A percentile compares a stretch with the other conserved stretches of the same genome.
Evolutionary conservation across 768 basidiomycete genomes (phyloP).

Genomic region (Daedaleopsis nitida): DNA sequence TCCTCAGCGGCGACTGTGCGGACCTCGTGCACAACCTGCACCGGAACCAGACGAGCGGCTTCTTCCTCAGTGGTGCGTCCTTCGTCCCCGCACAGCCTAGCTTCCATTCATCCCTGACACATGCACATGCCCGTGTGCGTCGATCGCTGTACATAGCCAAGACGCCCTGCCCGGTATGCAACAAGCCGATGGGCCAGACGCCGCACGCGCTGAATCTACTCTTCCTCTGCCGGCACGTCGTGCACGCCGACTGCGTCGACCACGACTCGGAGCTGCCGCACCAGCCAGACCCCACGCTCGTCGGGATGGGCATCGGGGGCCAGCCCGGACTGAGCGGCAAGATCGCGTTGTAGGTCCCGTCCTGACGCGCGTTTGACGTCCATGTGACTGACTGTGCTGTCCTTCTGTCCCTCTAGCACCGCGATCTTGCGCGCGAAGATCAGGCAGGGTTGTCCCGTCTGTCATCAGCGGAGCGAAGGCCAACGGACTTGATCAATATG

Average conservation of each 20-base stretch:
- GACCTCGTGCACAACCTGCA: constrained; percentile 71
- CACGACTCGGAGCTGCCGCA: constrained; percentile 64
- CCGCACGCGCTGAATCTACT: constrained; percentile 66
- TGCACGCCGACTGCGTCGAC: constrained; percentile 79
- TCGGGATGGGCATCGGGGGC: constrained; percentile 44
- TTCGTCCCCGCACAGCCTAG: not conserved
- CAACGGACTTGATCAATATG: constrained; percentile 13
- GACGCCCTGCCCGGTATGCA: constrained; percentile 68
- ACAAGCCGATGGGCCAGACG: constrained; percentile 54
- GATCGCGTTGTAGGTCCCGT: constrained; percentile 72
- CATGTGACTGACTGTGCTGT: constrained; percentile 10
- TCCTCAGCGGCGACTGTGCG: constrained; percentile 81
- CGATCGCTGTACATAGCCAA: constrained; percentile 50
- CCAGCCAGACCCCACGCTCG: constrained; percentile 56
- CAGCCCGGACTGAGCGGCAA: constrained; percentile 60
- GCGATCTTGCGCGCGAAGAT: constrained; percentile 69
- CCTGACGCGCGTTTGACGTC: not conserved
- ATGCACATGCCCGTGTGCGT: not conserved
- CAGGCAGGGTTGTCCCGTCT: constrained; percentile 75
- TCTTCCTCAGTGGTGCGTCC: constrained; percentile 71
- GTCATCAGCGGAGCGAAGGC: constrained; percentile 63
- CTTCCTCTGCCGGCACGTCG: constrained; percentile 87
- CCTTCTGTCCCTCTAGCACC: constrained; percentile 45
- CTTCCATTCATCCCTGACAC: not conserved
- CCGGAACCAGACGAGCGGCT: constrained; percentile 77